Evolutionary conservation across 2,329 filamentous ascomycete genomes (phyloP).

Genomic region (Onygenales sp.): DNA sequence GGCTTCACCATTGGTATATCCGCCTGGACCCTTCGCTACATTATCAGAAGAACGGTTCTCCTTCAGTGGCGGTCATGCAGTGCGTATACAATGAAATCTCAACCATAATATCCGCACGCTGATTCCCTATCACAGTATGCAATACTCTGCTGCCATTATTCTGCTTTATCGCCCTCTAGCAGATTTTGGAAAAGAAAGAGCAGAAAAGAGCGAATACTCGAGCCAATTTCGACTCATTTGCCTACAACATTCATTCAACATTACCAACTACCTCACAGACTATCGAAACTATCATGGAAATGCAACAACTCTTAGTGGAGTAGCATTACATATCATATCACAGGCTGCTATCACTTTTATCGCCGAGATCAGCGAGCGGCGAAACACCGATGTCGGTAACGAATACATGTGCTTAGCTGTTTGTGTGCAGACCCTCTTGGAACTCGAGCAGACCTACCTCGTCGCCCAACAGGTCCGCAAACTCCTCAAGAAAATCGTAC

Average conservation of each 20-base stretch:
- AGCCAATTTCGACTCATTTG: constrained; percentile 8
- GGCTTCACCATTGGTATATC: constrained; percentile 8
- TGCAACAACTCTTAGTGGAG: constrained; percentile 8
- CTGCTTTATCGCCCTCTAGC: constrained; percentile 6
- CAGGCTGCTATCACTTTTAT: constrained; percentile 10
- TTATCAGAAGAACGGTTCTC: constrained; percentile 1
- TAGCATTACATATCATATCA: constrained; percentile 10
- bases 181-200: constrained; percentile 3
- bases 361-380: constrained; percentile 8
- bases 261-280: constrained; percentile 7
- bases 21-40: constrained; percentile 7
- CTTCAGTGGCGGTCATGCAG: constrained; percentile 6
- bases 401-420: constrained; percentile 9
- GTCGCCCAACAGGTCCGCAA: constrained; percentile 9
- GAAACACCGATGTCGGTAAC: constrained; percentile 4
- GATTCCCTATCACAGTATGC: constrained; percentile 3
- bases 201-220: background rate
- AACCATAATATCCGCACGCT: background rate
- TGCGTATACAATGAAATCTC: background rate
- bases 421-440: constrained; percentile 11
- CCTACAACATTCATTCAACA: constrained; percentile 7
- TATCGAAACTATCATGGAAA: constrained; percentile 7
- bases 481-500: constrained; percentile 3
- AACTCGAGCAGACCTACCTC: constrained; percentile 11
- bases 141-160: constrained; percentile 7